A percentile compares a stretch with the other conserved stretches of the same genome.
phyloP scores from a whole-genome alignment of 192 early-diverging fungal genomes.

The Thamnidium elegans region DNA sequence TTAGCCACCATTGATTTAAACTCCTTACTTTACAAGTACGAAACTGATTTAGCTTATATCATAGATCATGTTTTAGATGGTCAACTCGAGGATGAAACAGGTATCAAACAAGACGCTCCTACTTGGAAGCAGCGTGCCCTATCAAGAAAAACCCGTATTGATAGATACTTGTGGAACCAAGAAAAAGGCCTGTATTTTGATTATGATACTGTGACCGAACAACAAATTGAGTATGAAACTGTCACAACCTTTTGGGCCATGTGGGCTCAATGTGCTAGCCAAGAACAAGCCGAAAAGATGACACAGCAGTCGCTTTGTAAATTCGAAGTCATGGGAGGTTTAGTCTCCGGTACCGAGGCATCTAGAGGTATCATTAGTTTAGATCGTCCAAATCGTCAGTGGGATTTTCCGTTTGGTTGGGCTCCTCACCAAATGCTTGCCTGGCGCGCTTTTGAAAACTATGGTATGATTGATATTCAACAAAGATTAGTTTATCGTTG shows the following conservation, averaged over 20 bases:
- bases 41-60: constrained; percentile 80
- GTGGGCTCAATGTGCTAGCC: constrained; percentile 82
- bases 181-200: constrained; percentile 81
- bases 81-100: constrained; percentile 30
- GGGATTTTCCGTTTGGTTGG: constrained; percentile 95
- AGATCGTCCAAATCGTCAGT: constrained; percentile 93
- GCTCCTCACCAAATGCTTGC: constrained; percentile 98
- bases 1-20: constrained; percentile 95
- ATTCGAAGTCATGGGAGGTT: constrained; percentile 89
- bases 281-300: constrained; percentile 72
- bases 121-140: constrained; percentile 67
- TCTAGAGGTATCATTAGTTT: constrained; percentile 81
- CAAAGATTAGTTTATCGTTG: constrained; percentile 88
- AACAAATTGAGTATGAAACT: constrained; percentile 81
- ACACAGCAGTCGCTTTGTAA: constrained; percentile 60
- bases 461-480: constrained; percentile 72
- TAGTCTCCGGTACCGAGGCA: constrained; percentile 89
- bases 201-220: constrained; percentile 71
- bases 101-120: constrained; percentile 43
- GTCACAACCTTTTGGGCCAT: constrained; percentile 89
- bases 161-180: constrained; percentile 85
- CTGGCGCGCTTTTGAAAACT: constrained; percentile 86
- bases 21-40: constrained; percentile 93
- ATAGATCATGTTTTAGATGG: constrained; percentile 62
- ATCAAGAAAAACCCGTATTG: constrained; percentile 59